Base-by-base conservation (phyloP, 1,139 yeast genomes). In the Hansenula lynferdii region DNA sequence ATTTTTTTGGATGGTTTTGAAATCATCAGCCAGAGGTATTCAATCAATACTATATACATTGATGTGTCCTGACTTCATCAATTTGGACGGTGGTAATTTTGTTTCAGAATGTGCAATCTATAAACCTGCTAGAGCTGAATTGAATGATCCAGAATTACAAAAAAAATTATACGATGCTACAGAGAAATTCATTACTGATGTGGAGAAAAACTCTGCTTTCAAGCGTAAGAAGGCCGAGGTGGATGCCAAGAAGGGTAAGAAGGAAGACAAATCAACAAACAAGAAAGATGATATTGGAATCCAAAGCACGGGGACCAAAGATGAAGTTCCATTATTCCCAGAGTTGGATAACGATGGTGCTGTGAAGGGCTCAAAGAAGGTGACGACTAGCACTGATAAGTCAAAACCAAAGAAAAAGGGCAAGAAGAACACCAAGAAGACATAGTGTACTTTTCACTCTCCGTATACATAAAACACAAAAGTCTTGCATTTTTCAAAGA, bases 1-100 rank as follows among this genome's bases (percentile, higher is more conserved):
- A 4, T 37, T 92, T 0, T 78, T 90, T 75, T 90, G 86, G 80
- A 53, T 92, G 14, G 69, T 90, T 39, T 67, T 90, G 38, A 90
- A 89, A 61, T 78, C 85, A 30, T 74, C 86, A 9, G 60, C 61
- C 27, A 81, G 80, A 45, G 98, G 97, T 6, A 83, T 89, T 32
- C 96, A 92, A 62, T 77, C 87, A 22, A 57, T 84, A 26, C 55
- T 86, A 37, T 83, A 73, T 63, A 86, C 89, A 0, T 57, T 85
- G 37, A 75, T 72, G 71, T 75, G 85, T 4, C 96, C 97, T 0
- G 77, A 83, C 18, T 67, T 87, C 27, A 70, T 69, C 26, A 69
- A 69, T 21, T 64, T 69, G 36, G 66, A 66, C 12, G 94, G 92
- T 7, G 95, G 89, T 1, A 68, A 75, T 40, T 73, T 82, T 51